Conservation (phyloP, 202 grass and related monocot species). For the Alloteropsis angusta region DNA sequence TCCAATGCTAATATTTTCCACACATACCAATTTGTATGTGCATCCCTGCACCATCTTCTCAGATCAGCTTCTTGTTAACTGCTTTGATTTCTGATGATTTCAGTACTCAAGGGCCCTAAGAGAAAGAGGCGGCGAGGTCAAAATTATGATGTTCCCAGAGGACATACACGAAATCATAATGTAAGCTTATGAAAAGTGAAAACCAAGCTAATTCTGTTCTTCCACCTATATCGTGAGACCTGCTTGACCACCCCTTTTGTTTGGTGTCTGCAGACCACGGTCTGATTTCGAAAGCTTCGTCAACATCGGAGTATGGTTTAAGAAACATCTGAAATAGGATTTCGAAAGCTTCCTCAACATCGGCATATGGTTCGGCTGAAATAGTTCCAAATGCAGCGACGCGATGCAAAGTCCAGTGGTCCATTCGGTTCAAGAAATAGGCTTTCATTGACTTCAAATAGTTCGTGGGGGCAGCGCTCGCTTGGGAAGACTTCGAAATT, state of each 20-base stretch:
- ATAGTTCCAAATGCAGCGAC: not conserved
- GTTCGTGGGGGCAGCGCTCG: not conserved
- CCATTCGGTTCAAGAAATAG: not conserved
- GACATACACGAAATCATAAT: conserved; percentile 50
- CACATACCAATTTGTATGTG: not conserved
- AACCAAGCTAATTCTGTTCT: not conserved
- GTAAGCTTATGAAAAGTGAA: conserved; percentile 15
- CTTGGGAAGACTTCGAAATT: not conserved
- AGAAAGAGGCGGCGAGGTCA: conserved; percentile 51
- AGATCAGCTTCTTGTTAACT: not conserved
- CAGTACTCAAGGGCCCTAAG: conserved; percentile 68
- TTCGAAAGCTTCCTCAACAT: too few species aligned
- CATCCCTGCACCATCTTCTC: not conserved
- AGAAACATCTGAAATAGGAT: conserved; percentile 30
- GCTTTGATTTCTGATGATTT: not conserved
- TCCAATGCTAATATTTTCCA: not conserved
- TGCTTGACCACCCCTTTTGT: not conserved
- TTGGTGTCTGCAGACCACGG: conserved; percentile 16
- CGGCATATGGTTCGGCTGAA: too few species aligned
- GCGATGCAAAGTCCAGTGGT: not conserved
- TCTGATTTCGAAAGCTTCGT: conserved; percentile 66
- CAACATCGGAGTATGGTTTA: conserved; percentile 85
- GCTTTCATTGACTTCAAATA: not conserved
- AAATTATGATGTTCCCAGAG: conserved; percentile 71
- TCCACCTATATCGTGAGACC: not conserved